Evolutionary conservation across 345 rosid genomes (phyloP).

Genomic region (Acer yangbiense): DNA sequence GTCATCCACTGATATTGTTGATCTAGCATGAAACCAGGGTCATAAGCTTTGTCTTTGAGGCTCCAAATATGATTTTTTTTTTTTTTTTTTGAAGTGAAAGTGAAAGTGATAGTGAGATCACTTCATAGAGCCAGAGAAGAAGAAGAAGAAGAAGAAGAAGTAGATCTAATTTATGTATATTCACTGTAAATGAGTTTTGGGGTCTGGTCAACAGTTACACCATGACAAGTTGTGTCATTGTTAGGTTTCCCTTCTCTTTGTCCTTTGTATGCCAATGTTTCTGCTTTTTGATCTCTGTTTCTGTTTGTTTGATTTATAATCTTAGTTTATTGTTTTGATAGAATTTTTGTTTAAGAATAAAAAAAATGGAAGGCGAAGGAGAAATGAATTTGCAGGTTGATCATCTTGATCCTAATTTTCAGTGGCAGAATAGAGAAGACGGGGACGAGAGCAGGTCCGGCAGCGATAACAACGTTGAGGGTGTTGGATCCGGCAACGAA

Average conservation of each 20-base stretch:
- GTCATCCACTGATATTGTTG: too few species aligned
- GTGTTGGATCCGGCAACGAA: slow-evolving; percentile 57
- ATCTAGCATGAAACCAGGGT: too few species aligned
- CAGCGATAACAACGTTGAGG: slow-evolving; percentile 54
- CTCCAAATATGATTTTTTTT: background rate
- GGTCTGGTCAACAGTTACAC: too few species aligned
- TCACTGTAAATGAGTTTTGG: too few species aligned
- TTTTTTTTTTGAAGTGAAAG: too few species aligned
- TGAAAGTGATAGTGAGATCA: slow-evolving; percentile 13
- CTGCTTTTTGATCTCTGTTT: slow-evolving; percentile 4
- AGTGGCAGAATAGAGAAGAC: slow-evolving; percentile 35
- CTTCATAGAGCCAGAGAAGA: too few species aligned
- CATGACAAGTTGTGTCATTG: slow-evolving; percentile 39
- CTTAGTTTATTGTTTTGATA: too few species aligned
- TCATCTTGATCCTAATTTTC: background rate
- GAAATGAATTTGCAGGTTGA: slow-evolving; percentile 45
- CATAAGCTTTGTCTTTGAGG: too few species aligned
- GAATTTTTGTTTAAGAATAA: too few species aligned
- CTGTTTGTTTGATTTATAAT: background rate
- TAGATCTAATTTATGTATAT: too few species aligned
- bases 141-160: too few species aligned
- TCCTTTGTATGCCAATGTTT: slow-evolving; percentile 34
- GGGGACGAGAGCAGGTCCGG: slow-evolving; percentile 59
- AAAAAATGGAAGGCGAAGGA: slow-evolving; percentile 42
- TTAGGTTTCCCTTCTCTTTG: slow-evolving; percentile 51